Percentiles rank a stretch among this genome's conserved stretches.
Evolutionary conservation across 208 protist species (phyloP).

Genomic region (Leishmania tropica): DNA sequence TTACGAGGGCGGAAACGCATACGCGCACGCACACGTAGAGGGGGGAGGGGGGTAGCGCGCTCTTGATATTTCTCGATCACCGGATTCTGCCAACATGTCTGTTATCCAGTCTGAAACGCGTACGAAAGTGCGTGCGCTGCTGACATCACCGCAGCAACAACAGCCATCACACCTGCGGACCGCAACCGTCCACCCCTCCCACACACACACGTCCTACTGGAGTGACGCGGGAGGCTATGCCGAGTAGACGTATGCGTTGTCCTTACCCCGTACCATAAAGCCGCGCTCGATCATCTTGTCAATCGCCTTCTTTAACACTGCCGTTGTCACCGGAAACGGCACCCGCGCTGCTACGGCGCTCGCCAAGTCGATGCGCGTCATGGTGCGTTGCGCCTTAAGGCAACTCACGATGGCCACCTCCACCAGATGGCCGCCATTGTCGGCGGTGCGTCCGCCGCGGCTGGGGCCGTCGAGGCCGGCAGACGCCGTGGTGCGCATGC

Average conservation of each 20-base stretch:
- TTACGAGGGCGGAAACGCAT: background rate
- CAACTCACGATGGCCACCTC: slow-evolving; percentile 94
- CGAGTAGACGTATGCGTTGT: slow-evolving; percentile 89
- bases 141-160: background rate
- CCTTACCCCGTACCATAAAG: slow-evolving; percentile 90
- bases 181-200: background rate
- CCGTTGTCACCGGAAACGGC: slow-evolving; percentile 84
- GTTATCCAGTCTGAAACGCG: background rate
- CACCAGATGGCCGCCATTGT: slow-evolving; percentile 83
- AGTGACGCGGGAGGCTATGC: slow-evolving; percentile 44
- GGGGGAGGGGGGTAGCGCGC: background rate
- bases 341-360: slow-evolving; percentile 71
- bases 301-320: slow-evolving; percentile 93
- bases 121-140: background rate
- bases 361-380: slow-evolving; percentile 89
- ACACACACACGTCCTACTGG: background rate
- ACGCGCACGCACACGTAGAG: background rate
- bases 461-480: slow-evolving; percentile 18
- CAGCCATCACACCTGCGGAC: background rate
- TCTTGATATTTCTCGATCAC: background rate
- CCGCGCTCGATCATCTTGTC: slow-evolving; percentile 95
- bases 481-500: slow-evolving; percentile 9
- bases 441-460: slow-evolving; percentile 28
- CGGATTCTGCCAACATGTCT: background rate
- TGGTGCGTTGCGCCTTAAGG: slow-evolving; percentile 88